Base-by-base conservation (phyloP, 163 green algal genomes). In the Volvox carteri region DNA sequence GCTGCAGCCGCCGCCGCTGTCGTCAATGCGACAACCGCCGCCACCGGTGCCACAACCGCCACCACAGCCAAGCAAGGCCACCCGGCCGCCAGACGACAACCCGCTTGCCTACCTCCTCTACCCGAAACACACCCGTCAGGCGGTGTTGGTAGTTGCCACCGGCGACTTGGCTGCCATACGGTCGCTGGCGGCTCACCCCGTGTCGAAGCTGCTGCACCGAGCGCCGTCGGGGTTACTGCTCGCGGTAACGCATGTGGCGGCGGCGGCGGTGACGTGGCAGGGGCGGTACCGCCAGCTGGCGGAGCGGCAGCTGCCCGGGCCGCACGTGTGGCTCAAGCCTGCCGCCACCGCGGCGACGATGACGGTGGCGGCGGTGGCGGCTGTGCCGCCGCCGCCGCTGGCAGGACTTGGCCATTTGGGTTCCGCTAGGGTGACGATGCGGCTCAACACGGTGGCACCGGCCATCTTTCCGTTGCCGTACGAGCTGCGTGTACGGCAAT, bases 381-480 rank as follows among this genome's bases (percentile, higher is more conserved):
- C 44, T 28, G 44, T 25, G 42, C 18, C 73, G 42, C 3, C 44
- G 50, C 30, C 18, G 50, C 75, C 30, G 48, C n/a, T 80, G 73
- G 42, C 25, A 16, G 42, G 42, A 0, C 39, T 88, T 12, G 83
- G 83, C 37, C 83, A 88, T 65, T 46, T 89, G 46, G 88, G 92
- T 1, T 78, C 94, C 0, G 90, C 90, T 0, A 70, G 93, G 23
- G 90, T 92, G 52, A 83, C 81, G 0, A 75, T 89, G 42, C 90
- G 92, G 33, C 90, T 96, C 0, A 90, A 92, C 78, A 67, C 95
- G 2, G 62, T 96, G 1, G 88, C 81, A 44, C 90, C 86, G 9
- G 77, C 58, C 9, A 48, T 96, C 30, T 96, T 96, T 74, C 94
- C 94, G 25, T 91, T 96, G 88, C 94, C 94, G 0, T 88, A 87